Evolutionary conservation across 2,329 filamentous ascomycete species (phyloP).

Genomic region (Kalaharituber pfeilii): DNA sequence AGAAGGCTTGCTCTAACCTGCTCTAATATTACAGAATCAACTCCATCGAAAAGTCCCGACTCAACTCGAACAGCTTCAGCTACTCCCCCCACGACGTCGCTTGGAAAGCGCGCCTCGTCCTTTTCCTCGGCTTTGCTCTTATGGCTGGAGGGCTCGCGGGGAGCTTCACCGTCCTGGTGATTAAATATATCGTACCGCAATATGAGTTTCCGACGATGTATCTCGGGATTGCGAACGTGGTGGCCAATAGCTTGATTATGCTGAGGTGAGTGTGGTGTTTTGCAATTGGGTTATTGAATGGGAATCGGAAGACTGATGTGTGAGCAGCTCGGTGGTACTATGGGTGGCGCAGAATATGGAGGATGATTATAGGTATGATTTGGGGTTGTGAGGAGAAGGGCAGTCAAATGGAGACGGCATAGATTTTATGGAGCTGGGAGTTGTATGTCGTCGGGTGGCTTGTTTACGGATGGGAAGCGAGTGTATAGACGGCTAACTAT

Average conservation of each 20-base stretch:
- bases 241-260: conserved; percentile 49
- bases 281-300: background rate
- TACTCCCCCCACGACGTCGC: conserved; percentile 44
- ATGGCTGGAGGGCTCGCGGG: conserved; percentile 51
- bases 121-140: conserved; percentile 52
- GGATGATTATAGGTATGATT: conserved; percentile 53
- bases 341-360: conserved; percentile 59
- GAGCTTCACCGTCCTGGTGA: conserved; percentile 44
- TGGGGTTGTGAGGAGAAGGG: conserved; percentile 37
- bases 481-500: too few species aligned
- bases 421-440: too few species aligned
- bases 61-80: conserved; percentile 46
- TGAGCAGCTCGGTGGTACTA: conserved; percentile 42
- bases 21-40: conserved; percentile 35
- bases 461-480: too few species aligned
- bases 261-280: conserved; percentile 36
- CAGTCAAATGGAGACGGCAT: too few species aligned
- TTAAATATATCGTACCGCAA: conserved; percentile 47
- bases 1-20: background rate
- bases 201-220: conserved; percentile 46
- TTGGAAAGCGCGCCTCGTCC: conserved; percentile 51
- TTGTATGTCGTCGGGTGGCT: too few species aligned
- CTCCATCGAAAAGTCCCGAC: conserved; percentile 49
- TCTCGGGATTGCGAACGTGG: conserved; percentile 49
- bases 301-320: conserved; percentile 1